A percentile compares a stretch with the other conserved stretches of the same genome.
Conservation (phyloP, 257 asterid species). For the Primulina huaijiensis region DNA sequence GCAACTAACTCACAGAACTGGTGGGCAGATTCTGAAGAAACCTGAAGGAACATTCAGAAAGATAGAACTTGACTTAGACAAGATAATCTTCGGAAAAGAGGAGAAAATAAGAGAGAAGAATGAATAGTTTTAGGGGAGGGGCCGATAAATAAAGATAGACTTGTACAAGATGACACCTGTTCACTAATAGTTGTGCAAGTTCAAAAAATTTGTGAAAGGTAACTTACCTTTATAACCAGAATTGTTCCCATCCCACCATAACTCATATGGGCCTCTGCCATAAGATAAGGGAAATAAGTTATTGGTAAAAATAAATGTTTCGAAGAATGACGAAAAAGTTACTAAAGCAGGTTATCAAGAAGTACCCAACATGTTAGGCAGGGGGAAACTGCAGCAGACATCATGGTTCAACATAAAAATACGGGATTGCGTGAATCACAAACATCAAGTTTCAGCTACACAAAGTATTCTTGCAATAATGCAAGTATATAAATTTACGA, state of each 20-base stretch:
- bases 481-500: not conserved
- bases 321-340: slow-evolving; percentile 9
- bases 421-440: slow-evolving; percentile 55
- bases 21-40: slow-evolving; percentile 81
- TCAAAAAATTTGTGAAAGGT: slow-evolving; percentile 15
- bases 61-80: not conserved
- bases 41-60: slow-evolving; percentile 37
- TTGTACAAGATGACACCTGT: slow-evolving; percentile 1
- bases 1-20: slow-evolving; percentile 89
- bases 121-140: not conserved
- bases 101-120: slow-evolving; percentile 12
- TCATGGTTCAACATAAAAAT: slow-evolving; percentile 73
- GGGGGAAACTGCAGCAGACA: slow-evolving; percentile 81
- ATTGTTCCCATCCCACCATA: slow-evolving; percentile 74
- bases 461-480: not conserved
- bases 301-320: not conserved
- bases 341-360: not conserved
- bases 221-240: slow-evolving; percentile 66
- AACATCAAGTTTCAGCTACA: not conserved
- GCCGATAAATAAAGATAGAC: not conserved
- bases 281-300: slow-evolving; percentile 1
- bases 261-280: slow-evolving; percentile 62
- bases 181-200: slow-evolving; percentile 12
- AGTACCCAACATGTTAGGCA: slow-evolving; percentile 68
- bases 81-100: slow-evolving; percentile 9